Evolutionary conservation across 495 filamentous ascomycete genomes (phyloP).

Genomic region (Lasiosphaeria hispida): DNA sequence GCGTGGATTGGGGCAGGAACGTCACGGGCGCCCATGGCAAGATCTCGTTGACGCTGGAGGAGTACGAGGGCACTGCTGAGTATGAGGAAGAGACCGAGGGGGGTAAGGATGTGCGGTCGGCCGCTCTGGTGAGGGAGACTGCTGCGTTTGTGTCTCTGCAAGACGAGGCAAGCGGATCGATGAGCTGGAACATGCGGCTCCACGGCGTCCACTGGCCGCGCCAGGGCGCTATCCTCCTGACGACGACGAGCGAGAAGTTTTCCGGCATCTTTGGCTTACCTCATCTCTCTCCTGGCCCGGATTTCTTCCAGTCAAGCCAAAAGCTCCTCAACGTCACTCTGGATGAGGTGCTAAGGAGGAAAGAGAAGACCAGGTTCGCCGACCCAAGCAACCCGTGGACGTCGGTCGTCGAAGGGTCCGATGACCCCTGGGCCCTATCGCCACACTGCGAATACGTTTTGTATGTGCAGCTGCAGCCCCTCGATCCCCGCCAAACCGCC

Average conservation of each 20-base stretch:
- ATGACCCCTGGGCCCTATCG: slow-evolving; percentile 54
- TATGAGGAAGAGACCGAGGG: slow-evolving; percentile 28
- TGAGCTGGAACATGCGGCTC: slow-evolving; percentile 70
- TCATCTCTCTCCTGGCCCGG: slow-evolving; percentile 67
- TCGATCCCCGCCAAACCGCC: slow-evolving; percentile 38
- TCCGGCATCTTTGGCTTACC: slow-evolving; percentile 84
- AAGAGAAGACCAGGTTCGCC: slow-evolving; percentile 48
- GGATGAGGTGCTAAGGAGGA: slow-evolving; percentile 60
- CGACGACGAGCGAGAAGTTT: slow-evolving; percentile 90
- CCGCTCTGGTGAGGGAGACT: slow-evolving; percentile 53
- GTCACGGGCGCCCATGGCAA: slow-evolving; percentile 60
- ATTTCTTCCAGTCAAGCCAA: slow-evolving; percentile 66
- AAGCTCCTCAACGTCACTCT: slow-evolving; percentile 69
- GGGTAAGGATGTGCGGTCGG: slow-evolving; percentile 15
- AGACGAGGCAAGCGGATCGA: slow-evolving; percentile 63
- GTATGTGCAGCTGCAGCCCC: slow-evolving; percentile 77
- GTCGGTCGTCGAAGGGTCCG: slow-evolving; percentile 56
- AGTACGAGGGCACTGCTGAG: slow-evolving; percentile 47
- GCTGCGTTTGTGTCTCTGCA: slow-evolving; percentile 65
- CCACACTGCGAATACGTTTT: slow-evolving; percentile 87
- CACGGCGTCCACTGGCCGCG: slow-evolving; percentile 81
- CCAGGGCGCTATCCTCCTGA: slow-evolving; percentile 71
- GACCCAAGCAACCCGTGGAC: slow-evolving; percentile 55
- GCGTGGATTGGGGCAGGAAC: slow-evolving; percentile 62
- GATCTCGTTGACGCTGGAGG: slow-evolving; percentile 51